Base-by-base conservation (phyloP, 2,329 filamentous ascomycete species). In the Ilyonectria mors-panacis region DNA sequence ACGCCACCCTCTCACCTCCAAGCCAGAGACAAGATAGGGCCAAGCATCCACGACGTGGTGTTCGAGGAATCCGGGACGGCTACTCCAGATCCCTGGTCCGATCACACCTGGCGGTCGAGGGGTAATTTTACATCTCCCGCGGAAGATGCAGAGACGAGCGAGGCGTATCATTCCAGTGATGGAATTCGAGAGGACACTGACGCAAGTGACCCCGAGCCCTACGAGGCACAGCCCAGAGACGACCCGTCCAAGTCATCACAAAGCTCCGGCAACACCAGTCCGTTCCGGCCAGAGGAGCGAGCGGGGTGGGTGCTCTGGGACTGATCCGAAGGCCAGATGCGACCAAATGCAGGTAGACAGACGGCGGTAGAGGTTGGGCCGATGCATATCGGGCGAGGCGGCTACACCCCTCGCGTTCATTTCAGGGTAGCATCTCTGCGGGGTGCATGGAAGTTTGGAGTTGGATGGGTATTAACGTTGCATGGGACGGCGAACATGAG, bases 141-240 rank as follows among this genome's bases (percentile, higher is more conserved):
- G 0, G 78, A 80, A 5, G 78, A 78, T 21, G 50, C 76, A 7
- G 78, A 81, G 26, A 79, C 76, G 4, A 80, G 78, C 63, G 80
- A 81, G 35, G 71, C 71, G 9, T 75, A 69, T 2, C 76, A 77
- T 39, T 79, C 78, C 3, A 79, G 78, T 58, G 79, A 81, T 9
- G 74, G 70, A 1, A 75, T 76, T 19, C 72, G 79, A 17, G 78
- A 80, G n/a, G 78, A 69, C 3, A 78, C 78, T 6, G 79, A 80
- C 23, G 75, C 77, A 26, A 81, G 79, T 33, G 80, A 81, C 15
- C 72, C 74, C 1, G 78, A 80, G 6, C 73, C 74, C 7, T 76
- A 72, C 51, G 77, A 80, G 19, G 42, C 62, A 1, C 65, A 63
- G 10, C 60, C 62, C 3, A 44, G 63, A 54, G 59, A 56, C 33